Base-by-base conservation (phyloP, 306 rosid species). In the Macrotyloma uniflorum region DNA sequence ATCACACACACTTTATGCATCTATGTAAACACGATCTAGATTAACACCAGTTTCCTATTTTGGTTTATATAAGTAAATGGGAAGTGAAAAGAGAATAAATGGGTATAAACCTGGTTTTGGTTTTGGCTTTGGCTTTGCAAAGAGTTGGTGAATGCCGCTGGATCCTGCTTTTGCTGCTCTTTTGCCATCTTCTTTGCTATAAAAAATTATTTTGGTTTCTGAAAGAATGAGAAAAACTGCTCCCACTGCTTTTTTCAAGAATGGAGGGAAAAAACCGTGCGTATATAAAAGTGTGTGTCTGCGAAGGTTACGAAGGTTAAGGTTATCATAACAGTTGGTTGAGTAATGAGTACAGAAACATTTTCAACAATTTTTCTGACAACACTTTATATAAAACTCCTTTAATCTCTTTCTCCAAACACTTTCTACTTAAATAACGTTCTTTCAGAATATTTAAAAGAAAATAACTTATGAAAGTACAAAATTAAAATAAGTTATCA, bases 101-200 rank as follows among this genome's bases (percentile, higher is more conserved):
- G 65, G 26, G 49, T 13, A 46, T 3, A 20, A 13, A 77, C 85
- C 82, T 73, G 89, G 53, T 36, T 67, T 81, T 66, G 84, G 8
- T 49, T n/a, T n/a, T n/a, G n/a, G n/a, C n/a, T n/a, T n/a, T n/a
- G n/a, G n/a, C n/a, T 30, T 83, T 45, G 79, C 3, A 19, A 40
- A 40, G 85, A 61, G 78, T 70, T 76, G 84, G 61, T 58, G 58
- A 67, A 45, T 8, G 74, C 64, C 62, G 18, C 10, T 4, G 84
- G 74, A 43, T 78, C 70, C 74, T 58, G 84, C 66, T 80, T 87
- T 81, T 76, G 87, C 75, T 79, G 88, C 70, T 66, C 86, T 38
- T 70, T 79, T 61, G 87, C 79, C 93, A 89, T 89, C 6, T 45
- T 68, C 20, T n/a, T 4, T 71, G 0, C 5, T 9, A 22, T 54